Conservation (phyloP, 371 early-diverging fungal species). For the Rhizopus microsporus region DNA sequence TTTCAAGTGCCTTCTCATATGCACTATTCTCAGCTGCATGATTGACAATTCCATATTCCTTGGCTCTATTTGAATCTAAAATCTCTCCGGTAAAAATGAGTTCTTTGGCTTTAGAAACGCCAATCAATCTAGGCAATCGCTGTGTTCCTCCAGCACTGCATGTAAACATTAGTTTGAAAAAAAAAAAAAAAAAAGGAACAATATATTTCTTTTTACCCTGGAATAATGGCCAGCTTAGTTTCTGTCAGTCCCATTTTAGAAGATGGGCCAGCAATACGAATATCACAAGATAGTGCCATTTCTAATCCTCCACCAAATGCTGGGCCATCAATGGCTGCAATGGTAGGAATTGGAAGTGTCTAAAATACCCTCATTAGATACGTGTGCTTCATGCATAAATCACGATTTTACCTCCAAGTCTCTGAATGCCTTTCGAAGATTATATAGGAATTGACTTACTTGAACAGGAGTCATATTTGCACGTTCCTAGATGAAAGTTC, state of each 20-base stretch:
- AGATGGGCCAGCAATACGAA: conserved; percentile 80
- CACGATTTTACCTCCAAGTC: conserved; percentile 70
- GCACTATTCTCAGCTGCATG: conserved; percentile 68
- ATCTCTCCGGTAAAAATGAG: conserved; percentile 86
- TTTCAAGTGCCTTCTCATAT: conserved; percentile 72
- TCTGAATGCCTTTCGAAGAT: conserved; percentile 75
- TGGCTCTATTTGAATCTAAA: conserved; percentile 67
- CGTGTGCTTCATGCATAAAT: no score
- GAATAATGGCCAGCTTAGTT: conserved; percentile 95
- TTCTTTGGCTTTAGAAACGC: conserved; percentile 88
- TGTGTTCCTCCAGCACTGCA: conserved; percentile 96
- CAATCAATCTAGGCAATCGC: conserved; percentile 86
- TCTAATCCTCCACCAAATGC: conserved; percentile 96
- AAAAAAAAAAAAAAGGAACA: not conserved
- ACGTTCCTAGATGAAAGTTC: conserved; percentile 67
- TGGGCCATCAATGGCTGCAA: conserved; percentile 94
- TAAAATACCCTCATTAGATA: conserved; percentile 14
- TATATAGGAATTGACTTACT: conserved; percentile 83
- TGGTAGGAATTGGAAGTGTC: conserved; percentile 91
- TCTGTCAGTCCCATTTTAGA: conserved; percentile 92
- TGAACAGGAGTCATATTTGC: conserved; percentile 81
- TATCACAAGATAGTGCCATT: conserved; percentile 90
- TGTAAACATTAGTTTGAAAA: not conserved
- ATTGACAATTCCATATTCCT: conserved; percentile 79
- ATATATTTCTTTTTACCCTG: conserved; percentile 68